These are phyloP conservation scores for Plantago coronopus DNA, from an alignment of 305 asterid species.

Conservation along the genomic window DNA sequence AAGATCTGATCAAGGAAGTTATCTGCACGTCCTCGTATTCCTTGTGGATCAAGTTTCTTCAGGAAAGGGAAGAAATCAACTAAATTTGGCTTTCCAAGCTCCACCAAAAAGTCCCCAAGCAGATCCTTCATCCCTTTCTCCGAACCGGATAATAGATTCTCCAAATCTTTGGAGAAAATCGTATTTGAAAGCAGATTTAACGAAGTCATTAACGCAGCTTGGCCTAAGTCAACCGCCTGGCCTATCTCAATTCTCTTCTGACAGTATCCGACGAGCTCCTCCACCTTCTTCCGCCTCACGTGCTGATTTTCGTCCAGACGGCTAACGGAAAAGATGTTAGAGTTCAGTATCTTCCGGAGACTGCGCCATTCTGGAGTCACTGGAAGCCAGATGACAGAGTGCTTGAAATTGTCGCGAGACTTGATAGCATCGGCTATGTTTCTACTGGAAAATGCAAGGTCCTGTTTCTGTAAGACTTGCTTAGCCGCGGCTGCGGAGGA, in stretches of 20 bases:
- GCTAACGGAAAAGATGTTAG: background rate
- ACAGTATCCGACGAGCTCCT: slow-evolving; percentile 2
- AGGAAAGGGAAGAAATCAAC: slow-evolving; percentile 2
- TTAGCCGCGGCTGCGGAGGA: background rate
- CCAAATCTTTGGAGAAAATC: slow-evolving; percentile 3
- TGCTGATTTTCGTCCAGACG: slow-evolving; percentile 5
- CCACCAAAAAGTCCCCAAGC: background rate
- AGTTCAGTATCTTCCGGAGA: background rate
- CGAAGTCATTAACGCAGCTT: background rate
- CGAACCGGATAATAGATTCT: background rate
- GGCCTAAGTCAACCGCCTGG: background rate
- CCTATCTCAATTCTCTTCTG: background rate
- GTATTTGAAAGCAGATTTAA: background rate
- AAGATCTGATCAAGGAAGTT: background rate
- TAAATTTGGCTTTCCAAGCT: slow-evolving; percentile 2
- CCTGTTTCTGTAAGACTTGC: slow-evolving; percentile 1
- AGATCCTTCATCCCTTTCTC: background rate
- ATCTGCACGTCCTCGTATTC: background rate
- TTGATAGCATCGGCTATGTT: background rate
- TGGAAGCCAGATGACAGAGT: slow-evolving; percentile 5
- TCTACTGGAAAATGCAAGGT: background rate
- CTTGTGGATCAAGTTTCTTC: slow-evolving; percentile 2
- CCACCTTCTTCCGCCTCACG: slow-evolving; percentile 7
- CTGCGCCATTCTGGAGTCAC: background rate
- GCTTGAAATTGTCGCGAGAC: background rate